A percentile compares a stretch with the other conserved stretches of the same genome.
Evolutionary conservation across 2,329 filamentous ascomycete species (phyloP).

Genomic region (Hypocrella siamensis): DNA sequence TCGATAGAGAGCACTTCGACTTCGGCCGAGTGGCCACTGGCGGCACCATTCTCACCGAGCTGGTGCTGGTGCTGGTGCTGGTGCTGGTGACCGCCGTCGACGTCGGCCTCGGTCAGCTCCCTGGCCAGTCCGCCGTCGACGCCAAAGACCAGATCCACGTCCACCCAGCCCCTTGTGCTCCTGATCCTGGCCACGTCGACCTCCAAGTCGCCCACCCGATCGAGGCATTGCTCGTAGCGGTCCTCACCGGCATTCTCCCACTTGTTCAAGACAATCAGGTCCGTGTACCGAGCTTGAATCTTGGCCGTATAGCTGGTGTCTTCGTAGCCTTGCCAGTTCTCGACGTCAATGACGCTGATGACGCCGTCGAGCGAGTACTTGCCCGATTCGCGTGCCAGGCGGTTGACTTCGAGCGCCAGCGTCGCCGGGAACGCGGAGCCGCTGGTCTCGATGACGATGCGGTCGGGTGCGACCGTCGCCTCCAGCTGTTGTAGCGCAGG

Average conservation of each 20-base stretch:
- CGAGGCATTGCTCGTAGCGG: conserved; percentile 60
- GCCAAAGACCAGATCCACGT: conserved; percentile 68
- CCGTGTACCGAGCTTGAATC: conserved; percentile 78
- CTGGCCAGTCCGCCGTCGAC: conserved; percentile 67
- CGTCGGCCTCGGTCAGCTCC: conserved; percentile 26
- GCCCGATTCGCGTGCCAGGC: conserved; percentile 52
- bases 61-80: not conserved
- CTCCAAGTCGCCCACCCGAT: conserved; percentile 67
- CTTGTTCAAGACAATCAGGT: conserved; percentile 85
- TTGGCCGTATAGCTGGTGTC: conserved; percentile 81
- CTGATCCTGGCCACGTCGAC: conserved; percentile 72
- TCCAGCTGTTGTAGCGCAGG: conserved; percentile 66
- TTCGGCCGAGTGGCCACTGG: conserved; percentile 54
- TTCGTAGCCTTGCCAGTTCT: conserved; percentile 90
- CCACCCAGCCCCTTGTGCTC: conserved; percentile 66
- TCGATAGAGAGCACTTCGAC: conserved; percentile 85
- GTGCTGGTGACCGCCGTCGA: conserved; percentile 8
- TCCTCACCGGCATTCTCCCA: conserved; percentile 67
- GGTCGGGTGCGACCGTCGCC: conserved; percentile 44
- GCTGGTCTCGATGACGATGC: conserved; percentile 87
- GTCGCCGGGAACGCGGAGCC: conserved; percentile 82
- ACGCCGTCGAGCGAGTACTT: conserved; percentile 72
- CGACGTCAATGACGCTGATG: conserved; percentile 78
- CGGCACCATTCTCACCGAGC: conserved; percentile 8
- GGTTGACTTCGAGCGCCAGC: conserved; percentile 78